Conservation (phyloP, 805 yeast genomes). For the Metschnikowia corniflorae region DNA sequence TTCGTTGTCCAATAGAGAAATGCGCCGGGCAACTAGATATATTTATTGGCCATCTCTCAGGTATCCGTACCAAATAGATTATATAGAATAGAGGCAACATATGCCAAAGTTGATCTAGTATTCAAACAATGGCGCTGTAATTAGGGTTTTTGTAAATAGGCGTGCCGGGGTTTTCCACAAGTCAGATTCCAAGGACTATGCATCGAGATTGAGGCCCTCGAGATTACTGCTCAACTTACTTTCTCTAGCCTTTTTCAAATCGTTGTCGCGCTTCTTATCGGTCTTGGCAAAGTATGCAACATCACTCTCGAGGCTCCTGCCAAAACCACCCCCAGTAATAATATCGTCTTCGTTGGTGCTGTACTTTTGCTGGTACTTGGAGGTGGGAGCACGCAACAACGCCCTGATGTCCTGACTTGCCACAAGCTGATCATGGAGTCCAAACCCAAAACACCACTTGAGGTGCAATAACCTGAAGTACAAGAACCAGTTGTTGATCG, state of each 20-base stretch:
- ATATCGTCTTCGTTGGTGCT: conserved; percentile 7
- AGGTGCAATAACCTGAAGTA: conserved; percentile 46
- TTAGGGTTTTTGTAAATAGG: too few relatives aligned
- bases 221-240: conserved; percentile 32
- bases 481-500: conserved; percentile 49
- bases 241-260: conserved; percentile 36
- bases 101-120: too few relatives aligned
- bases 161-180: too few relatives aligned
- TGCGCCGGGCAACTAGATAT: conserved; percentile 1
- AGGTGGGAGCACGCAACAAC: conserved; percentile 34
- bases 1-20: conserved; percentile 17
- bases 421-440: conserved; percentile 48
- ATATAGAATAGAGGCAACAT: conserved; percentile 5
- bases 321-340: conserved; percentile 7
- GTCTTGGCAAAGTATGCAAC: conserved; percentile 15
- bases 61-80: conserved; percentile 2
- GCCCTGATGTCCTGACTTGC: conserved; percentile 33
- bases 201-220: conserved; percentile 25
- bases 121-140: too few relatives aligned
- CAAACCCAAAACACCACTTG: conserved; percentile 50
- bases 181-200: too few relatives aligned
- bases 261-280: conserved; percentile 35
- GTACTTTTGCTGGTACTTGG: conserved; percentile 17
- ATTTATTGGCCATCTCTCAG: conserved; percentile 5
- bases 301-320: conserved; percentile 14